Percentiles rank a stretch among this genome's conserved stretches.
phyloP scores from a whole-genome alignment of 495 filamentous ascomycete genomes.

The Lichenothelia convexa region DNA sequence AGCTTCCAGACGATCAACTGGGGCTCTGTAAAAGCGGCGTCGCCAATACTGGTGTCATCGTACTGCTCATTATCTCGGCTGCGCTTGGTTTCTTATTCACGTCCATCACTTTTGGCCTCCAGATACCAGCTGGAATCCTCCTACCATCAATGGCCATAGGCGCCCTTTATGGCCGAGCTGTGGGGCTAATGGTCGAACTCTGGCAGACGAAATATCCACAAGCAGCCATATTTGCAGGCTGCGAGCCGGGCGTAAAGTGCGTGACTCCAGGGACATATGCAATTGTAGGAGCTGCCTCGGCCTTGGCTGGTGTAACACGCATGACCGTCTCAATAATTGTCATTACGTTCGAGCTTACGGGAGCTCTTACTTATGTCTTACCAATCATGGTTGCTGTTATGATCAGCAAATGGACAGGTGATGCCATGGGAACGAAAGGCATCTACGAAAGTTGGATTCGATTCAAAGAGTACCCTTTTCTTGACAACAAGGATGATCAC shows the following conservation, averaged over 20 bases:
- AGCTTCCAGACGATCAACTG: conserved; percentile 60
- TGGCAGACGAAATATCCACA: conserved; percentile 66
- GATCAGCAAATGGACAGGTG: conserved; percentile 95
- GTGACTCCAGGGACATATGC: conserved; percentile 91
- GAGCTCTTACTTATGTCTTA: conserved; percentile 87
- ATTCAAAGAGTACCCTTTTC: conserved; percentile 87
- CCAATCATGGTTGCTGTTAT: conserved; percentile 99
- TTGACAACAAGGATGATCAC: conserved; percentile 78
- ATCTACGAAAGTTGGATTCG: conserved; percentile 98
- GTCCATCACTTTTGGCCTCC: conserved; percentile 83
- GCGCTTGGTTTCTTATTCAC: conserved; percentile 71
- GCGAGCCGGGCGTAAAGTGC: conserved; percentile 76
- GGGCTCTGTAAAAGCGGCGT: conserved; percentile 69
- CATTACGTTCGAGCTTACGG: conserved; percentile 98
- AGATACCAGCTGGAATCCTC: conserved; percentile 90
- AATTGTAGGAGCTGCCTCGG: conserved; percentile 91
- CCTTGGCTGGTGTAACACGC: conserved; percentile 86
- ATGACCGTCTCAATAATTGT: conserved; percentile 97
- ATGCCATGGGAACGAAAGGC: conserved; percentile 81
- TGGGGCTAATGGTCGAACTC: conserved; percentile 76
- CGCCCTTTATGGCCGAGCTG: conserved; percentile 74
- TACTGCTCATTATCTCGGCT: conserved; percentile 62
- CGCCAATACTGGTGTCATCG: conserved; percentile 51
- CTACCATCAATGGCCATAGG: conserved; percentile 96
- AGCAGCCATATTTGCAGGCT: conserved; percentile 59